A percentile compares a stretch with the other conserved stretches of the same genome.
Conservation (phyloP, 2,329 filamentous ascomycete species). For the Ophiocordyceps unilateralis region DNA sequence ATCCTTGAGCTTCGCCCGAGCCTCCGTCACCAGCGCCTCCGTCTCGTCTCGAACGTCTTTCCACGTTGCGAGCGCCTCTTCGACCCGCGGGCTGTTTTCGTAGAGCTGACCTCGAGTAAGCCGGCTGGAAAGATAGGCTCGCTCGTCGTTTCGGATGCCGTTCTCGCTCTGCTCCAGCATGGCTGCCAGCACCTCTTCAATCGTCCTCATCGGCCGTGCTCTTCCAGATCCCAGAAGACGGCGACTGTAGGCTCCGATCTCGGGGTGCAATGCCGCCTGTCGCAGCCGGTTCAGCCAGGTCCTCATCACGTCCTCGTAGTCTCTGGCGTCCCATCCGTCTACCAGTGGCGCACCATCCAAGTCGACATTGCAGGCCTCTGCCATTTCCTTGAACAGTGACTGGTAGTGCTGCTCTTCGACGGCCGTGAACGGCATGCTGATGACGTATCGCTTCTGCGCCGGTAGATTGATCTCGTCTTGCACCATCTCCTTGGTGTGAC, state of each 20-base stretch:
- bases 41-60: conserved; percentile 33
- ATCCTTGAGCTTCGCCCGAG: conserved; percentile 39
- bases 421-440: conserved; percentile 77
- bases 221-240: conserved; percentile 43
- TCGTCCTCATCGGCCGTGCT: conserved; percentile 55
- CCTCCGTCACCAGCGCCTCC: conserved; percentile 39
- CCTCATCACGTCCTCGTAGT: conserved; percentile 57
- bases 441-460: conserved; percentile 67
- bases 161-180: conserved; percentile 81
- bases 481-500: conserved; percentile 73
- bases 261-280: conserved; percentile 72
- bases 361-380: conserved; percentile 48
- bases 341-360: conserved; percentile 41
- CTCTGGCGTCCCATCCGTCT: conserved; percentile 47
- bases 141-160: conserved; percentile 48
- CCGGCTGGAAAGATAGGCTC: conserved; percentile 43
- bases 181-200: conserved; percentile 69
- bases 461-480: conserved; percentile 66
- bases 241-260: conserved; percentile 53
- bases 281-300: conserved; percentile 61
- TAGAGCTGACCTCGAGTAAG: conserved; percentile 60
- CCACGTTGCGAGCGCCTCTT: conserved; percentile 57
- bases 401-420: conserved; percentile 84
- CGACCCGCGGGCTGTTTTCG: conserved; percentile 53
- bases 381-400: conserved; percentile 59